These are phyloP conservation scores for Backusella tarrabulga DNA, from an alignment of 192 early-diverging fungal genomes.

Conservation along the genomic window DNA sequence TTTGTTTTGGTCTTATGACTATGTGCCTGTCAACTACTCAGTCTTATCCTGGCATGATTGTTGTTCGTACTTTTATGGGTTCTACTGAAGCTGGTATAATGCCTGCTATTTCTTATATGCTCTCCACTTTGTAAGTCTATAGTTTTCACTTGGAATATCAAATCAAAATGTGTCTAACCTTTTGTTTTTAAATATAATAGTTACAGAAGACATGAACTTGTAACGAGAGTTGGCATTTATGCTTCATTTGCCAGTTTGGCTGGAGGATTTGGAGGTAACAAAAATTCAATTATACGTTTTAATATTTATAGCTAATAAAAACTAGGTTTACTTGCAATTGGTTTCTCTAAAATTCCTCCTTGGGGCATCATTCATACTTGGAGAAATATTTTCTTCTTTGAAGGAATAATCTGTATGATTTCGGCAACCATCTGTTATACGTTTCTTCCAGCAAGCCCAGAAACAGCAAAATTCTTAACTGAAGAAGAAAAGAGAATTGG, in stretches of 20 bases:
- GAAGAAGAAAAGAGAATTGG: conserved; percentile 37
- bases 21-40: background rate
- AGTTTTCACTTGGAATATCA: background rate
- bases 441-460: conserved; percentile 42
- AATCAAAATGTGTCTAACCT: background rate
- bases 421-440: conserved; percentile 18
- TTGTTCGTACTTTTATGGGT: conserved; percentile 9
- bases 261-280: background rate
- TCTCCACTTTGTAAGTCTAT: conserved; percentile 7
- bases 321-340: conserved; percentile 7
- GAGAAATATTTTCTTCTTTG: conserved; percentile 15
- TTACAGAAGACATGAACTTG: background rate
- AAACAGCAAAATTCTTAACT: conserved; percentile 35
- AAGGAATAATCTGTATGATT: conserved; percentile 8
- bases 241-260: background rate
- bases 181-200: background rate
- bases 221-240: background rate
- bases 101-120: conserved; percentile 14
- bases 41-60: background rate
- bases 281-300: background rate
- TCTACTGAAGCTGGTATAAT: conserved; percentile 13
- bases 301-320: background rate
- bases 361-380: conserved; percentile 18
- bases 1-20: conserved; percentile 9
- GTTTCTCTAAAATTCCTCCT: conserved; percentile 3